Evolutionary conservation across 352 stramenopile species (phyloP).

Genomic region (Globisporangium megalacanthum): DNA sequence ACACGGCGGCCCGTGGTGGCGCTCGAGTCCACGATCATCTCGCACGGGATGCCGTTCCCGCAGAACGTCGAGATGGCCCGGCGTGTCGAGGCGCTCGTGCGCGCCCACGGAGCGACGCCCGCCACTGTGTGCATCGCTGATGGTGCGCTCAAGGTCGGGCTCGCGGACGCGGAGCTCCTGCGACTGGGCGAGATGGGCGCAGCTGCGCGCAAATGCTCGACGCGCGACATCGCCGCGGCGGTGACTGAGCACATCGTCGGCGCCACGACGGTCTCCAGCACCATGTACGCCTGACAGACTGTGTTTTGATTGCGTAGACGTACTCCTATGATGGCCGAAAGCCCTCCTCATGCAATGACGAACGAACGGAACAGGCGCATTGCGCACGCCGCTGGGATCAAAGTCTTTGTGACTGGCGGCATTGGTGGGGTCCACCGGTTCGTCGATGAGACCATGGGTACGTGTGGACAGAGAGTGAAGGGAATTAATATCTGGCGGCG

Average conservation of each 20-base stretch:
- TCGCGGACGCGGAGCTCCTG: constrained; percentile 49
- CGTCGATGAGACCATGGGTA: constrained; percentile 90
- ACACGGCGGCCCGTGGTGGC: constrained; percentile 79
- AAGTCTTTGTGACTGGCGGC: constrained; percentile 97
- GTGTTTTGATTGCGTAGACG: background rate
- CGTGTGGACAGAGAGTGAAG: constrained; percentile 5
- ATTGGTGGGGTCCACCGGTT: constrained; percentile 97
- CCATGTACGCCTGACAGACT: constrained; percentile 67
- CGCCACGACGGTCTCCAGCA: constrained; percentile 96
- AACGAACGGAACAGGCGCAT: constrained; percentile 51
- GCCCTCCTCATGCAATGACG: background rate
- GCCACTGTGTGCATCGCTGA: constrained; percentile 97
- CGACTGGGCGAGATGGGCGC: constrained; percentile 60
- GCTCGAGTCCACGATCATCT: constrained; percentile 99
- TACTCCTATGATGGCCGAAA: background rate
- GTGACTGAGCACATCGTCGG: constrained; percentile 74
- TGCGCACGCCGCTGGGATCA: constrained; percentile 91
- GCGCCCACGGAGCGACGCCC: constrained; percentile 78
- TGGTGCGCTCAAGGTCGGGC: constrained; percentile 78
- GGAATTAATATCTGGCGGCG: background rate
- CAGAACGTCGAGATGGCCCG: constrained; percentile 94
- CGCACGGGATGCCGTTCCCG: constrained; percentile 98
- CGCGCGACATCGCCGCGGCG: constrained; percentile 74
- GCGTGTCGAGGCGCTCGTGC: constrained; percentile 89
- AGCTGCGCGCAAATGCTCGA: constrained; percentile 71